Base-by-base conservation (phyloP, 1,139 yeast species). In the Magnusiomyces tetraspermus region DNA sequence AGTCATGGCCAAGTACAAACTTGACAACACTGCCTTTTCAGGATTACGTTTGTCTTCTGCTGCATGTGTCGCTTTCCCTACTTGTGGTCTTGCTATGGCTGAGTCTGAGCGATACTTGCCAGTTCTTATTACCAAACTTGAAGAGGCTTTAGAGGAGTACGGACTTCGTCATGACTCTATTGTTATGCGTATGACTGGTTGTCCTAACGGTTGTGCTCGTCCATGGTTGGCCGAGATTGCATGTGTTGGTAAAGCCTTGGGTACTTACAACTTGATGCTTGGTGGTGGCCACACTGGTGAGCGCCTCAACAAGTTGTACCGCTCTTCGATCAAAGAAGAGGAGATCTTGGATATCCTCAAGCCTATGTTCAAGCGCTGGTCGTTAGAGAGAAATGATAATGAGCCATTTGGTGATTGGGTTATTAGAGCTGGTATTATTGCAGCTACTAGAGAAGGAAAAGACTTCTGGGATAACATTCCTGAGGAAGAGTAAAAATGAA, bases 71-170 rank as follows among this genome's bases (percentile, higher is more conserved):
- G 97, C 97, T 1, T 84, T 92, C 80, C 98, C 98, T 61, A 92
- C 97, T 1, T 92, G 98, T 81, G 97, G 97, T 60, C 79, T 90
- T 66, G 97, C 97, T 22, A 89, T 92, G 97, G 97, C 98, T 26
- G 98, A 92, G 73, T 85, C 95, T 48, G 98, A 92, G 74, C 82
- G 98, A 67, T 92, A 88, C 69, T 76, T 92, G 62, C 98, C 98
- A 11, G 81, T 76, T 53, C 77, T 92, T 62, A 80, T 92, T 60
- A 71, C 83, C 59, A 87, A 88, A 71, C 74, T 92, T 57, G 98
- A 92, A 70, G 79, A 74, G 15, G 82, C 89, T 6, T 76, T 92
- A 58, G 97, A 90, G 70, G 96, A 89, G 63, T 82, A 82, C 60
- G 98, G 98, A 5, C 78, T 92, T 62, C 85, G 96, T 67, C 96